A percentile compares a stretch with the other conserved stretches of the same genome.
Evolutionary conservation across 352 stramenopile genomes (phyloP).

Genomic region (Pythium phragmiticola): DNA sequence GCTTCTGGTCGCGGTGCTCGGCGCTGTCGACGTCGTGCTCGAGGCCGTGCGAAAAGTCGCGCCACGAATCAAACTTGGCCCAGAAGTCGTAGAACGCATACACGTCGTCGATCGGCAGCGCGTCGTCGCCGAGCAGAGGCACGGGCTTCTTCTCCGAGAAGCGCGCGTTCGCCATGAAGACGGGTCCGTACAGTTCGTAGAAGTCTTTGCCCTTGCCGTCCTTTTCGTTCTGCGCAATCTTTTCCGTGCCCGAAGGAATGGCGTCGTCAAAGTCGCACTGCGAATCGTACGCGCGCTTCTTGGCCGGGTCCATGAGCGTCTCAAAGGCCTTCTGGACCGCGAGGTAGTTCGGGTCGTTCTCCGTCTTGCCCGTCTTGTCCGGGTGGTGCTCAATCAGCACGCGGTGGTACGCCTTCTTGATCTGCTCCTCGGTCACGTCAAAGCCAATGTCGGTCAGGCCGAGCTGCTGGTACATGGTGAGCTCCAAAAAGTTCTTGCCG

Average conservation of each 20-base stretch:
- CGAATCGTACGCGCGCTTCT: slow-evolving; percentile 85
- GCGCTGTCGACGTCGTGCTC: slow-evolving; percentile 85
- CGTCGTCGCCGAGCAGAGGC: slow-evolving; percentile 62
- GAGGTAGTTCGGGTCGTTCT: slow-evolving; percentile 89
- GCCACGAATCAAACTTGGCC: slow-evolving; percentile 87
- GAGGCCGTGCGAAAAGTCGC: slow-evolving; percentile 79
- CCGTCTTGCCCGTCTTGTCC: slow-evolving; percentile 86
- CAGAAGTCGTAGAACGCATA: slow-evolving; percentile 90
- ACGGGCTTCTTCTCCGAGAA: slow-evolving; percentile 85
- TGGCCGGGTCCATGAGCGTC: slow-evolving; percentile 77
- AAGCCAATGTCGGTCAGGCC: slow-evolving; percentile 74
- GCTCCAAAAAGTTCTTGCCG: slow-evolving; percentile 78
- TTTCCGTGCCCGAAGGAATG: slow-evolving; percentile 74
- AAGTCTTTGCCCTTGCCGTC: slow-evolving; percentile 72
- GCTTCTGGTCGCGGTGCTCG: slow-evolving; percentile 85
- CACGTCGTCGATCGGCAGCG: slow-evolving; percentile 59
- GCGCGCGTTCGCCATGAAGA: slow-evolving; percentile 75
- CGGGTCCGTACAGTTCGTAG: slow-evolving; percentile 81
- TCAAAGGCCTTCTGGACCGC: slow-evolving; percentile 82
- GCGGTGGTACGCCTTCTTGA: slow-evolving; percentile 89
- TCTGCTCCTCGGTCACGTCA: slow-evolving; percentile 77
- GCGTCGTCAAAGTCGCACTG: slow-evolving; percentile 87
- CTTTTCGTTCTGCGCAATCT: slow-evolving; percentile 70
- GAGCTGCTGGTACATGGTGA: slow-evolving; percentile 89
- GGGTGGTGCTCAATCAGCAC: slow-evolving; percentile 88